Evolutionary conservation across 208 protist species (phyloP).

Genomic region (Endotrypanum monterogeii): DNA sequence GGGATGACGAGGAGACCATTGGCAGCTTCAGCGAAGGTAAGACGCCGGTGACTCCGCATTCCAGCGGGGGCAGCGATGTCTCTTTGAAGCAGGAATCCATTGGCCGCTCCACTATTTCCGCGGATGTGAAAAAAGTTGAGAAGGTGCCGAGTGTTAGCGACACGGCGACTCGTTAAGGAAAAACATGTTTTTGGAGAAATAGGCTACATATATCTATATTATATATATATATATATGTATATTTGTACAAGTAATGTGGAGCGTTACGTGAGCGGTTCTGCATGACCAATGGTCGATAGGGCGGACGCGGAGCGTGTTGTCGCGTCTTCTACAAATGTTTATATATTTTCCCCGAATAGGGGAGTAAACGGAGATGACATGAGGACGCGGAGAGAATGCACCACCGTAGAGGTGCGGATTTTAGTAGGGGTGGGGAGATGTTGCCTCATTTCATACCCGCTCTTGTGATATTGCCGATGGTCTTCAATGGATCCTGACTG

Average conservation of each 20-base stretch:
- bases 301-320: background rate
- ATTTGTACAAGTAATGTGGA: too few species aligned
- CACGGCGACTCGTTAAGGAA: background rate
- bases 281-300: background rate
- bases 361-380: background rate
- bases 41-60: slow-evolving; percentile 25
- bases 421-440: background rate
- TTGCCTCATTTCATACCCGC: background rate
- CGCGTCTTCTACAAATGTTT: background rate
- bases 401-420: background rate
- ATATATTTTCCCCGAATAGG: background rate
- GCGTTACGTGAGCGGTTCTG: background rate
- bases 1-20: slow-evolving; percentile 16
- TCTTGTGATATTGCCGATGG: background rate
- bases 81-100: background rate
- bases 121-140: background rate
- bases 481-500: slow-evolving; percentile 1
- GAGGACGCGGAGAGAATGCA: background rate
- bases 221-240: too few species aligned
- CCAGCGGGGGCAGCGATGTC: slow-evolving; percentile 1
- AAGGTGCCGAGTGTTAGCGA: background rate
- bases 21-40: slow-evolving; percentile 27
- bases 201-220: too few species aligned
- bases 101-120: slow-evolving; percentile 1
- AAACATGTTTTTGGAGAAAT: background rate